Conservation (phyloP, 164 flowering plant species). For the Aristolochia contorta region DNA sequence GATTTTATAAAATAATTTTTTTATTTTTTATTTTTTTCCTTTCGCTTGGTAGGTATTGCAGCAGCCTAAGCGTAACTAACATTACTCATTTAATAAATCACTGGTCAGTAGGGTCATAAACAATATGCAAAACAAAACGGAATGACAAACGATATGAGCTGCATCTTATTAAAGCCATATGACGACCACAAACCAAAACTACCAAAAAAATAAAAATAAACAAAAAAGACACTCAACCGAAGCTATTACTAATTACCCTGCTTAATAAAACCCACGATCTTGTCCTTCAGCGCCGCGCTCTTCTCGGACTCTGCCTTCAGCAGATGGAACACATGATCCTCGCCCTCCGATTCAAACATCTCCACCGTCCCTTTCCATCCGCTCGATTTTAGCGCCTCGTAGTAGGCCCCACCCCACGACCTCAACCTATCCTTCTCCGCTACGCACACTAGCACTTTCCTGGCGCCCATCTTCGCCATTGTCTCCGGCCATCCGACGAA, state of each 20-base stretch:
- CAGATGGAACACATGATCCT: conserved; percentile 12
- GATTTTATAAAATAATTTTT: too few relatives aligned
- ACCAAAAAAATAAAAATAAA: too few relatives aligned
- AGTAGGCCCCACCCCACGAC: conserved; percentile 6
- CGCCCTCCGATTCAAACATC: conserved; percentile 6
- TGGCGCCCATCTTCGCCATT: conserved; percentile 1
- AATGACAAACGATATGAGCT: too few relatives aligned
- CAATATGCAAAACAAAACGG: too few relatives aligned
- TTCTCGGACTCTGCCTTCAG: conserved; percentile 1
- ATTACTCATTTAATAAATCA: too few relatives aligned
- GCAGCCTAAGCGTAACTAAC: too few relatives aligned
- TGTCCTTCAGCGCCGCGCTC: neutral
- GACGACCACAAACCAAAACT: too few relatives aligned
- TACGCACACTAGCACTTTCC: conserved; percentile 6
- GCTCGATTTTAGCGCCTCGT: neutral
- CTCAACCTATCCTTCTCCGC: conserved; percentile 8
- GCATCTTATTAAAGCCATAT: too few relatives aligned
- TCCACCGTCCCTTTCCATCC: conserved; percentile 13
- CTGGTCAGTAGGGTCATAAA: too few relatives aligned
- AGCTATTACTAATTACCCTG: neutral
- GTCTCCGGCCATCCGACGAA: neutral
- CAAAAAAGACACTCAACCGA: too few relatives aligned
- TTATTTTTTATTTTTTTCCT: too few relatives aligned
- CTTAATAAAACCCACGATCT: conserved; percentile 6
- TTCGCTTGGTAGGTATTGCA: too few relatives aligned